Conservation (phyloP, 2,329 filamentous ascomycete genomes). For the Cordyceps militaris region DNA sequence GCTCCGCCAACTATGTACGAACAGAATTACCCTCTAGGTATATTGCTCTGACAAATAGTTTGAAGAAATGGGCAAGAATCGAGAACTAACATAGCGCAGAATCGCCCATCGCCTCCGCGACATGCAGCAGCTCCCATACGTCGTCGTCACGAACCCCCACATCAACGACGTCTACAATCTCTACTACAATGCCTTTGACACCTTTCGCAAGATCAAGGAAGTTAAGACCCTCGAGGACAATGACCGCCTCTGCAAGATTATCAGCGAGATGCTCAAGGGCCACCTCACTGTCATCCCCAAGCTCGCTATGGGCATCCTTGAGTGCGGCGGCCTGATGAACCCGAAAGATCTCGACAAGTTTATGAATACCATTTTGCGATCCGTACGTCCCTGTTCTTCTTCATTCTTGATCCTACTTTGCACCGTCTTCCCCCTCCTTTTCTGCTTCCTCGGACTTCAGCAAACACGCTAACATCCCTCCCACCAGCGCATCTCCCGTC, state of each 20-base stretch:
- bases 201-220: constrained; percentile 74
- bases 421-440: not conserved
- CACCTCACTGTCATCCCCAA: constrained; percentile 92
- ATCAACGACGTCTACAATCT: constrained; percentile 93
- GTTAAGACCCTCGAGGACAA: constrained; percentile 85
- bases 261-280: constrained; percentile 72
- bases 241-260: constrained; percentile 72
- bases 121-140: constrained; percentile 93
- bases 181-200: constrained; percentile 95
- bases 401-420: not conserved
- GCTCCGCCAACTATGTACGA: constrained; percentile 95
- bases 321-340: constrained; percentile 78
- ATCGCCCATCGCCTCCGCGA: constrained; percentile 91
- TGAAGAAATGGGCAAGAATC: constrained; percentile 43
- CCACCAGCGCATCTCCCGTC: constrained; percentile 75
- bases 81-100: constrained; percentile 35
- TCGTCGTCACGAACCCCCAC: constrained; percentile 91
- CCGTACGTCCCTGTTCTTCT: constrained; percentile 44
- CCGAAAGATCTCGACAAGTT: constrained; percentile 80
- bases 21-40: constrained; percentile 84
- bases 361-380: constrained; percentile 88
- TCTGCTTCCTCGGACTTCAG: not conserved
- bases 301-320: constrained; percentile 86
- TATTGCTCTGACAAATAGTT: constrained; percentile 29
- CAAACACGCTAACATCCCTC: not conserved